These are phyloP conservation scores for Medakamo hakoo DNA, from an alignment of 139 green algal species.

Conservation along the genomic window DNA sequence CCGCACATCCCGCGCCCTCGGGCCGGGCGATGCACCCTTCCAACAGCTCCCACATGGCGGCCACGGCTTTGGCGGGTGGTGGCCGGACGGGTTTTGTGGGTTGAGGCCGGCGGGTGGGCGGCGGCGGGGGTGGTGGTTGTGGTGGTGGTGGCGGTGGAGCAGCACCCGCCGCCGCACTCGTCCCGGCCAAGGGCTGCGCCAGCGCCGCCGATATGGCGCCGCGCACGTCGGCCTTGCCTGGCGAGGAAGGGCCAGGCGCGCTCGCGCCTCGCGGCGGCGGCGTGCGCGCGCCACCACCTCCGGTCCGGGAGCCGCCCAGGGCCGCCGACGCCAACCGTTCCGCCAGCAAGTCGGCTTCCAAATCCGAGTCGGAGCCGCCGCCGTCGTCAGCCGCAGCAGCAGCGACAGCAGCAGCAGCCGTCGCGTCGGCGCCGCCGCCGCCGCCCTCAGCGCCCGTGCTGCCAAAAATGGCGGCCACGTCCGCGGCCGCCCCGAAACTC, in stretches of 20 bases:
- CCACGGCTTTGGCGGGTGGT: conserved; percentile 17
- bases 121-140: not conserved
- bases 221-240: no score
- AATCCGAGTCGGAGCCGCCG: not conserved
- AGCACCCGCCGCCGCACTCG: not conserved
- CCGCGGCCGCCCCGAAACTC: no score
- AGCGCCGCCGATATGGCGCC: not conserved
- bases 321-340: not conserved
- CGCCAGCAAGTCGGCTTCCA: not conserved
- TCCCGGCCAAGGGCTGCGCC: not conserved
- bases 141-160: not conserved
- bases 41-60: conserved; percentile 27
- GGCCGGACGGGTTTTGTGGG: not conserved
- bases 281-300: no score
- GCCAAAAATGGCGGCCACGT: no score
- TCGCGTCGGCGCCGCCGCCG: no score
- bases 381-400: no score
- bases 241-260: no score
- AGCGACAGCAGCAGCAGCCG: no score
- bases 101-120: not conserved
- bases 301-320: no score
- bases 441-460: no score
- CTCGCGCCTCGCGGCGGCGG: no score
- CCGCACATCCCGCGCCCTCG: no score
- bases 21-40: conserved; percentile 22